Evolutionary conservation across 805 yeast genomes (phyloP).

Genomic region (Yamadazyma sp.): DNA sequence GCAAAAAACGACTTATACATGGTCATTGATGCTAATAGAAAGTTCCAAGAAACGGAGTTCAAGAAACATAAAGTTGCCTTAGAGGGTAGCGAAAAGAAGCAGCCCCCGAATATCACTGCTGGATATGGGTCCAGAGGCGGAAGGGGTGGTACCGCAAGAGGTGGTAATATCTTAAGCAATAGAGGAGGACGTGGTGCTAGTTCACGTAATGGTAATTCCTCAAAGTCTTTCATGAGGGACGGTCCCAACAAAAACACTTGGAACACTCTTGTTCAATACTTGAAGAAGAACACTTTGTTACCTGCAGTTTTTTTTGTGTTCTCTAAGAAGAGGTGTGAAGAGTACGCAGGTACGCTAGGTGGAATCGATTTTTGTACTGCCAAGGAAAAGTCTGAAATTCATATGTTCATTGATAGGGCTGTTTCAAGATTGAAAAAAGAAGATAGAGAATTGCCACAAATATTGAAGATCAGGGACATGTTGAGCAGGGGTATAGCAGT

Average conservation of each 20-base stretch:
- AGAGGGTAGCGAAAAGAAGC: conserved; percentile 38
- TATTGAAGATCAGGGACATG: conserved; percentile 76
- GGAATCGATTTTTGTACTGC: conserved; percentile 78
- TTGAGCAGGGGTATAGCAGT: conserved; percentile 91
- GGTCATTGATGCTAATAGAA: conserved; percentile 71
- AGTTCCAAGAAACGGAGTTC: conserved; percentile 65
- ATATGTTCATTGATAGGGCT: conserved; percentile 89
- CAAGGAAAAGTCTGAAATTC: conserved; percentile 87
- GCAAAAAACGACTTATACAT: conserved; percentile 73
- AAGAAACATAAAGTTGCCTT: conserved; percentile 55
- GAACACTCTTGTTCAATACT: conserved; percentile 66
- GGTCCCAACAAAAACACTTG: conserved; percentile 82
- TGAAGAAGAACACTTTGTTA: conserved; percentile 65
- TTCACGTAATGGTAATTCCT: conserved; percentile 16
- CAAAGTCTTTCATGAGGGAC: conserved; percentile 30
- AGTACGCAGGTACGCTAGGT: conserved; percentile 76
- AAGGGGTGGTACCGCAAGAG: conserved; percentile 46
- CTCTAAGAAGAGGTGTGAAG: conserved; percentile 91
- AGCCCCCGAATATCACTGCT: conserved; percentile 35
- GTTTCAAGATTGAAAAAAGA: conserved; percentile 84
- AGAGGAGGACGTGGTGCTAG: conserved; percentile 29
- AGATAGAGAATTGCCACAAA: conserved; percentile 92
- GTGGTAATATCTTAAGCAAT: conserved; percentile 41
- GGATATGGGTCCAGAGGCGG: conserved; percentile 43
- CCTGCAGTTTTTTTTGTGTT: conserved; percentile 95